Evolutionary conservation across 345 rosid species (phyloP), one percentile per base, ranked within the genome.

Genomic region (Eucalyptus sp.): DNA sequence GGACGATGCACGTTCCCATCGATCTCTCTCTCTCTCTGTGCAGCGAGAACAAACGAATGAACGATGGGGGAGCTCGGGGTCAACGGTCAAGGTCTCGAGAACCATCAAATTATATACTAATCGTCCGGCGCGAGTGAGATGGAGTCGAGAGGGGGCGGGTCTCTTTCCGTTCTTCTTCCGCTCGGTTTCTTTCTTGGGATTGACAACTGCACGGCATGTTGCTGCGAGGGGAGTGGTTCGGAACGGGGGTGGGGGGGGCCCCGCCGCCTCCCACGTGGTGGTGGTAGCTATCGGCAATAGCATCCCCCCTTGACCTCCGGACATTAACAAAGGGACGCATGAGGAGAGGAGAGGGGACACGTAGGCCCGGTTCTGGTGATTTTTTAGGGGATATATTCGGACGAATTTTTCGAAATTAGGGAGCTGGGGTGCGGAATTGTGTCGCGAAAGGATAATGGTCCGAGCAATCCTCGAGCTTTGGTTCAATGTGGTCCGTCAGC

Each of bases 401-500:
- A 25, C n/a, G 3, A 10, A 10, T 58, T 58, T 58, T 52, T 31
- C 12, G 41, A 68, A 68, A 68, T 29, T 29, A 13, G 4, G 31
- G 33, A 7, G 14, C 2, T 2, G 24, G 25, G 44, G 4, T 5
- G 44, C 5, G 33, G 80, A 68, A 16, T 33, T 68, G 41, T 58
- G 29, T 58, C 7, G 7, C 6, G 13, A 10, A 10, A 0, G 29
- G 14, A 11, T 4, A 58, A 58, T 1, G 14, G 13, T 27, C 13
- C 7, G 7, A 25, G 29, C 13, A 20, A 60, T 60, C 1, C 15
- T 56, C 9, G 29, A 56, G 27, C 62, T 22, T 9, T 56, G 62
- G 13, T 24, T 22, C 14, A 25, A 10, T 58, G 14, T 0, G 3
- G 1, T 58, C 0, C 14, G 3, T 25, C 20, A 50, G 16, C 5